A percentile compares a stretch with the other conserved stretches of the same genome.
These are phyloP conservation scores for Porphyrellus cyaneotinctus DNA, from an alignment of 768 basidiomycete genomes.

Conservation along the genomic window DNA sequence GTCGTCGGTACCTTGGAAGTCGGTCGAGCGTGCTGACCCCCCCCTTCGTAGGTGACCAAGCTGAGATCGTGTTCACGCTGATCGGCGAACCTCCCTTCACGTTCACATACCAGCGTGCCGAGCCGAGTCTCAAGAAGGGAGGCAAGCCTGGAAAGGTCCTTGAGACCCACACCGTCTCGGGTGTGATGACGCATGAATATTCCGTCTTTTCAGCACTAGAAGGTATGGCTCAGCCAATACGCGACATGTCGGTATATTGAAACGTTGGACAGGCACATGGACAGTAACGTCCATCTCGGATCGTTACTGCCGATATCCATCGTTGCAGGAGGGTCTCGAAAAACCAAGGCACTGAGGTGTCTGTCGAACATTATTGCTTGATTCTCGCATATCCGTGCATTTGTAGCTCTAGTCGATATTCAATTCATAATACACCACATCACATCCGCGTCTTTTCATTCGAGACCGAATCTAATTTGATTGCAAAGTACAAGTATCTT, in stretches of 20 bases:
- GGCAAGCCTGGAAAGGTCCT: conserved; percentile 73
- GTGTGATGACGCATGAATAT: conserved; percentile 69
- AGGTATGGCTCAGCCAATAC: conserved; percentile 47
- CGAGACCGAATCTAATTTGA: not conserved
- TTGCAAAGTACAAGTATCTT: not conserved
- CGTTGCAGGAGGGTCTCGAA: conserved; percentile 50
- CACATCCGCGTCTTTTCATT: not conserved
- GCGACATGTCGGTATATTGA: not conserved
- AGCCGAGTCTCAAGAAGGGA: conserved; percentile 63
- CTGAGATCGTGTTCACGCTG: conserved; percentile 88
- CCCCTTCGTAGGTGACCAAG: conserved; percentile 68
- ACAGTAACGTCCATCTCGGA: conserved; percentile 91
- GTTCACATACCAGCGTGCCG: conserved; percentile 89
- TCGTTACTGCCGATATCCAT: conserved; percentile 84
- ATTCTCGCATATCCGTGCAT: conserved; percentile 22
- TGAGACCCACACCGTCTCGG: conserved; percentile 88
- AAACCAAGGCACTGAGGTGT: conserved; percentile 27
- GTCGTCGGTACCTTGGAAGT: not conserved
- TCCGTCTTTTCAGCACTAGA: conserved; percentile 90
- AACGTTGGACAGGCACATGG: conserved; percentile 64
- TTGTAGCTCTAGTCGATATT: conserved; percentile 23
- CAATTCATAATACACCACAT: not conserved
- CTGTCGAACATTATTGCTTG: conserved; percentile 4
- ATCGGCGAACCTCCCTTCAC: conserved; percentile 93
- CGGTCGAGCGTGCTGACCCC: not conserved